phyloP scores from a whole-genome alignment of 768 basidiomycete genomes.

The Lentinula lateritia region DNA sequence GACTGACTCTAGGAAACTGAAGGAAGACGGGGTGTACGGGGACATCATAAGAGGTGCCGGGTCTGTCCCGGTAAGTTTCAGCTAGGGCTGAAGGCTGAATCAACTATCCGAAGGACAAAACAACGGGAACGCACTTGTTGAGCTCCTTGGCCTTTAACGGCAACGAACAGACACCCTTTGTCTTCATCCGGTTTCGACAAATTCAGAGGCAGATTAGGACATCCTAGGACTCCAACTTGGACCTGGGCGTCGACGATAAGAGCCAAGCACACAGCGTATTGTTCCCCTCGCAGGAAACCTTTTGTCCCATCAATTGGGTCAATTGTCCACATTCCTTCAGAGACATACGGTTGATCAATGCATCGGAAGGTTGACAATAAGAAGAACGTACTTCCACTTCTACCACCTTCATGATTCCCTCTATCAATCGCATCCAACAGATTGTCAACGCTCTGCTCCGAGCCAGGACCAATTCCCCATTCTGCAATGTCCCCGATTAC shows the following conservation, averaged over 20 bases:
- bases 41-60: slow-evolving; percentile 48
- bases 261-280: slow-evolving; percentile 90
- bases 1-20: slow-evolving; percentile 85
- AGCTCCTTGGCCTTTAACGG: slow-evolving; percentile 82
- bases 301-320: slow-evolving; percentile 93
- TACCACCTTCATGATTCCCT: slow-evolving; percentile 71
- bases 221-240: slow-evolving; percentile 83
- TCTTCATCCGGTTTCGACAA: slow-evolving; percentile 45
- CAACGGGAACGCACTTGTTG: slow-evolving; percentile 45
- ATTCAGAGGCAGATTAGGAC: slow-evolving; percentile 80
- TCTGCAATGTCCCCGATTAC: slow-evolving; percentile 48
- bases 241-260: slow-evolving; percentile 76
- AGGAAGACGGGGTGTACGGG: slow-evolving; percentile 33
- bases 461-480: slow-evolving; percentile 71
- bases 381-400: slow-evolving; percentile 56
- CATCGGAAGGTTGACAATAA: neutral
- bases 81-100: slow-evolving; percentile 24
- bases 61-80: slow-evolving; percentile 45
- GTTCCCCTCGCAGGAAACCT: slow-evolving; percentile 87
- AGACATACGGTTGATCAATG: neutral
- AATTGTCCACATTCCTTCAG: slow-evolving; percentile 76
- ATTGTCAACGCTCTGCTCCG: slow-evolving; percentile 45
- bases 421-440: slow-evolving; percentile 85
- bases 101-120: neutral
- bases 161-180: slow-evolving; percentile 80